Evolutionary conservation across 805 yeast genomes (phyloP).

Genomic region (Starmera caribaea): DNA sequence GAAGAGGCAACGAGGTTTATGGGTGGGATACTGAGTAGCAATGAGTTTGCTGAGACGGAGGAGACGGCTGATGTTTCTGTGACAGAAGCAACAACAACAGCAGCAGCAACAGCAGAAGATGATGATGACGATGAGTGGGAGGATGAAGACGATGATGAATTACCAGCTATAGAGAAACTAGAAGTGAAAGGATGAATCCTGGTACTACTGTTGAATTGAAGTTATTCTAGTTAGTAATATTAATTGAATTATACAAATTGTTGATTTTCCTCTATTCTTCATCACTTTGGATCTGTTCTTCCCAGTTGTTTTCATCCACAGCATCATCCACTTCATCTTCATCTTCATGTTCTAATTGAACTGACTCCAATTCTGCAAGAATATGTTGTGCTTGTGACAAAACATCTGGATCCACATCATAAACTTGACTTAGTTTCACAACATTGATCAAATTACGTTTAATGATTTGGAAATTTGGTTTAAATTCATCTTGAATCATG

Average conservation of each 20-base stretch:
- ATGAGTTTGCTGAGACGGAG: too few species aligned
- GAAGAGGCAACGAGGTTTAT: conserved; percentile 6
- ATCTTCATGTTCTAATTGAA: conserved; percentile 50
- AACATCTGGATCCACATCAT: conserved; percentile 51
- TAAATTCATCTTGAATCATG: conserved; percentile 2
- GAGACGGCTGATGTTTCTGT: too few species aligned
- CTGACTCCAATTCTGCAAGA: conserved; percentile 53
- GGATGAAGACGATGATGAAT: conserved; percentile 20
- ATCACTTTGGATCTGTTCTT: conserved; percentile 36
- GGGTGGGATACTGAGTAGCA: too few species aligned
- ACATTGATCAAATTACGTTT: conserved; percentile 1
- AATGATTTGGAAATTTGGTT: conserved; percentile 11
- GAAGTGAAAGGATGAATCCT: neutral
- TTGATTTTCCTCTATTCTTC: conserved; percentile 9
- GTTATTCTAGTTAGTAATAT: too few species aligned
- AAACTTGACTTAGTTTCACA: neutral
- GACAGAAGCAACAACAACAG: neutral
- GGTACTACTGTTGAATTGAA: too few species aligned
- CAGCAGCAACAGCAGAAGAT: conserved; percentile 1
- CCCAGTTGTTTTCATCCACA: conserved; percentile 36
- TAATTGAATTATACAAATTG: neutral
- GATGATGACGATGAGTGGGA: conserved; percentile 20
- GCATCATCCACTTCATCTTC: conserved; percentile 30
- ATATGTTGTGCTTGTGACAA: conserved; percentile 40
- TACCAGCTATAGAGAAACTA: conserved; percentile 4